Base-by-base conservation (phyloP, 768 basidiomycete genomes). In the Kwoniella shandongensis region DNA sequence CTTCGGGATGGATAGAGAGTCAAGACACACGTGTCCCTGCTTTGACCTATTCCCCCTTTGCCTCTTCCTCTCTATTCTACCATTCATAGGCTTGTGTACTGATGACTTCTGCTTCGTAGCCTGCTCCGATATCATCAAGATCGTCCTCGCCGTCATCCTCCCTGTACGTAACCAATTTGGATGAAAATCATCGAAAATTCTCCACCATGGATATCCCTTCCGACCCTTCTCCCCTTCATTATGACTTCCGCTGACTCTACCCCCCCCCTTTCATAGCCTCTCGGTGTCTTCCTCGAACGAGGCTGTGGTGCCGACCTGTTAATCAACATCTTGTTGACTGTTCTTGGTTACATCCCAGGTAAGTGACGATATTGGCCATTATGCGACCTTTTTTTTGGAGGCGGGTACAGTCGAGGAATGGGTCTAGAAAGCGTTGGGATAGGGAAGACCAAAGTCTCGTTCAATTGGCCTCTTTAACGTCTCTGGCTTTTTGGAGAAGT, bases 251-350 rank as follows among this genome's bases (percentile, higher is more conserved):
- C n/a, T 42, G 41, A 39, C 32, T 35, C 38, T 6, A 22, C 50
- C 18, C 38, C 50, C 18, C 38, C 42, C 12, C n/a, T 25, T 13
- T 32, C 32, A 32, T 89, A 90, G 10, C 91, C 91, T 57, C 72
- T 94, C 2, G 90, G 86, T 54, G 91, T 94, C 23, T 91, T 91
- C 79, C 78, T 93, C 23, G 90, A 93, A 79, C 82, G 88, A 51
- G 91, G 91, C 23, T 92, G 89, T 73, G 79, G 80, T 32, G 84
- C 82, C 20, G 89, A 92, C 74, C 77, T 93, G 41, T 84, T 88
- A 68, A 85, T 58, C 42, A 58, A 58, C 49, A 58, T 91, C 62
- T 79, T 86, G 20, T 77, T 91, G 63, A 77, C 77, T 49, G 78
- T 85, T 40, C 79, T 90, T 47, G 89, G 88, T 63, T 89, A 86